Evolutionary conservation across 768 basidiomycete species (phyloP), one percentile per base, ranked within the genome.

Genomic region (Hericium erinaceus): DNA sequence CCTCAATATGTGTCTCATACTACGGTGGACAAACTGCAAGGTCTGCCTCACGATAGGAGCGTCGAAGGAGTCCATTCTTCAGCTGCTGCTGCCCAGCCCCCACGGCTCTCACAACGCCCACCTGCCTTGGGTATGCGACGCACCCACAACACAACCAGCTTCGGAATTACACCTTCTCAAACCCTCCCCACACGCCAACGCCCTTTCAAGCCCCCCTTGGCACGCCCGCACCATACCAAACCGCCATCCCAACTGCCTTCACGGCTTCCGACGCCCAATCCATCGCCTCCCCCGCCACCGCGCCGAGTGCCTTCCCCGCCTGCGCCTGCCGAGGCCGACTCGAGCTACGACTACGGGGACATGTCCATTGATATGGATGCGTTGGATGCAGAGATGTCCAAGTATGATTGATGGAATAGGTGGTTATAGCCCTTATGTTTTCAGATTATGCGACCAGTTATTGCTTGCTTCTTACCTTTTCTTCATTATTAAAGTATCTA

Each of bases 361-460:
- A 20, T 51, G 11, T 51, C 49, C 6, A 16, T 51, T 12, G 49
- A 51, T 16, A 26, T 24, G 18, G 49, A 51, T 37, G 18, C 26
- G 49, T 24, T 51, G 18, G 49, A 51, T 26, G 49, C 49, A 18
- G 49, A 51, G 49, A 51, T 51, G 49, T 26, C 18, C 15, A 51
- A 51, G 49, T 51, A 51, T 24, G 49, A 51, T n/a, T 51, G 49
- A 51, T n/a, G 44, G 33, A 33, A 33, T 8, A 33, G n/a, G 62
- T 64, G 10, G 64, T 50, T 20, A 56, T 64, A 15, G 69, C 33
- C 33, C 33, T 33, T 33, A 33, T 33, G 33, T 33, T 33, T 6
- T 33, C 33, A 33, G 1, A 33, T 33, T 8, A 33, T 33, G 33
- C 7, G 18, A 12, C 20, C 33, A 8, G 33, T 33, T 33, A 2